Base-by-base conservation (phyloP, 2,329 filamentous ascomycete genomes). In the Penicillium decumbens region DNA sequence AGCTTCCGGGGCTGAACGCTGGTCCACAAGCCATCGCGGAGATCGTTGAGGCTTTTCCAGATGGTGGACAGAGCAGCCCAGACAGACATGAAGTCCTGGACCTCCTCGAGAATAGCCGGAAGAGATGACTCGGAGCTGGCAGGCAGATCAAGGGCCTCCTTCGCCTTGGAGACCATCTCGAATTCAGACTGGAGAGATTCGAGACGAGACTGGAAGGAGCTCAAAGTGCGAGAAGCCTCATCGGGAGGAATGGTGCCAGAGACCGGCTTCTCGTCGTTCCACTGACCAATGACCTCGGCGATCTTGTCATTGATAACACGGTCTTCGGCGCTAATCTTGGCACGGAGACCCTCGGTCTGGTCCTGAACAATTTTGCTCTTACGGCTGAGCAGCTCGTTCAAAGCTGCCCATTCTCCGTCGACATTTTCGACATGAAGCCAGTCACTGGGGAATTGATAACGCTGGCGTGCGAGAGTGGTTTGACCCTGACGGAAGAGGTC, bases 21-120 rank as follows among this genome's bases (percentile, higher is more conserved):
- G 49, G 87, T 95, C 95, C 95, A 99, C 1, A 95, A 80, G 45
- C 84, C 87, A 62, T 98, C 95, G 27, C 89, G 84, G 13, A 96
- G 86, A 63, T 97, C 92, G 63, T 96, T 93, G 51, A 99, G 77
- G 65, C 88, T 95, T 67, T 89, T 88, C 93, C 93, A 99, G 54
- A 98, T 95, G 5, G 91, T 95, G 23, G 89, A 92, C 43, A 99
- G 76, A 42, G 88, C 92, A 28, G 92, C 88, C 93, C 93, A 99
- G 8, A 99, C 93, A 18, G 92, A 96, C 73, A 95, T 95, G 75
- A 98, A 98, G 70, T 99, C 93, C 54, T 95, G 89, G 2, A 99
- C 90, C 72, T 99, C 93, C 67, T 97, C 92, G 13, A 97, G 78
- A 7, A 96, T 87, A 24, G 86, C 81, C n/a, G 82, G 79, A 20